A percentile compares a stretch with the other conserved stretches of the same genome.
phyloP scores from a whole-genome alignment of 2,329 filamentous ascomycete species.

The Berkeleyomyces rouxiae region DNA sequence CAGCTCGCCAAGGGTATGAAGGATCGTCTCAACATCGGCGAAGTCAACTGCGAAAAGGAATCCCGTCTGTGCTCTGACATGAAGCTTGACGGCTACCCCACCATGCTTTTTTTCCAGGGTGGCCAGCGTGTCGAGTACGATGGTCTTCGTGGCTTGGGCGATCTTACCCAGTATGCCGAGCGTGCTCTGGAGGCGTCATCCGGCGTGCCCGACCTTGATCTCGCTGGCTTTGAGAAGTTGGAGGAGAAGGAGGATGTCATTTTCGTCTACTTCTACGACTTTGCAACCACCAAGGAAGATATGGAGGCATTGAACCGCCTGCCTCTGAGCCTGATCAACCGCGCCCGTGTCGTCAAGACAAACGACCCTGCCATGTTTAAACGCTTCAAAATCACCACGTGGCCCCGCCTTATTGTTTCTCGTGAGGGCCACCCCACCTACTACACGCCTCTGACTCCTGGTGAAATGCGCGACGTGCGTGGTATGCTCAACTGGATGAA shows the following conservation, averaged over 20 bases:
- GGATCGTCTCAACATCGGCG: constrained; percentile 75
- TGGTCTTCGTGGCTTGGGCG: constrained; percentile 78
- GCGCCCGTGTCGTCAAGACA: constrained; percentile 84
- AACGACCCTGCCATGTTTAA: constrained; percentile 58
- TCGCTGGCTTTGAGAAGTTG: constrained; percentile 57
- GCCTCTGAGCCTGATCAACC: constrained; percentile 75
- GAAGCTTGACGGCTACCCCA: constrained; percentile 63
- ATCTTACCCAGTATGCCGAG: constrained; percentile 72
- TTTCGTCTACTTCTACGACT: constrained; percentile 95
- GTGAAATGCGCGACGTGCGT: constrained; percentile 79
- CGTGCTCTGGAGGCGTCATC: constrained; percentile 64
- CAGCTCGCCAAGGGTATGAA: constrained; percentile 86
- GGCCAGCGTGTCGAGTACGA: constrained; percentile 86
- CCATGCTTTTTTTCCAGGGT: constrained; percentile 81
- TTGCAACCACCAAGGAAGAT: constrained; percentile 84
- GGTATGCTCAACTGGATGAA: constrained; percentile 82
- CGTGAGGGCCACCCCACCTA: constrained; percentile 81
- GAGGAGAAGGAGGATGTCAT: constrained; percentile 91
- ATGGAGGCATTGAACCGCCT: constrained; percentile 76
- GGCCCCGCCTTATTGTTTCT: constrained; percentile 82
- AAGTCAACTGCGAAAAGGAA: constrained; percentile 88
- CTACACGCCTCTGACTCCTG: constrained; percentile 71
- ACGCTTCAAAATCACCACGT: constrained; percentile 89
- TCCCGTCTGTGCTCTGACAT: constrained; percentile 84
- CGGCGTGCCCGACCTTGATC: constrained; percentile 68